Evolutionary conservation across 2,329 filamentous ascomycete species (phyloP).

Genomic region (Didymellaceae sp.): DNA sequence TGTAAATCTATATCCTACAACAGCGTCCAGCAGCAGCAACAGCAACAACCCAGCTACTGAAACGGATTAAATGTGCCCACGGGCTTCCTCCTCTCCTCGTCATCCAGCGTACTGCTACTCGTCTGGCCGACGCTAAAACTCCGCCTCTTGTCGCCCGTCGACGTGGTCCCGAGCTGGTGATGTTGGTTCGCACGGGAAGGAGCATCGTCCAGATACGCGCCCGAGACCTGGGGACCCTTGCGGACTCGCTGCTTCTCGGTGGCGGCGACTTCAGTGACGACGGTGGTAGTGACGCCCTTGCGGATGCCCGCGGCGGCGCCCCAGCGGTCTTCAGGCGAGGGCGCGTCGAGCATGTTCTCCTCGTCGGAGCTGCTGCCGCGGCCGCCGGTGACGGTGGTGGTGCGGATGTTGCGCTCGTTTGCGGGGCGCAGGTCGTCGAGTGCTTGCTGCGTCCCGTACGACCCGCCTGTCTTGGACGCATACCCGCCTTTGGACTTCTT

Average conservation of each 20-base stretch:
- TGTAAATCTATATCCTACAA: neutral
- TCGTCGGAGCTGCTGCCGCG: conserved; percentile 33
- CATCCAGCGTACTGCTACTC: conserved; percentile 21
- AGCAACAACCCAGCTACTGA: neutral
- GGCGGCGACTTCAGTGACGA: conserved; percentile 20
- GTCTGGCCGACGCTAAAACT: conserved; percentile 20
- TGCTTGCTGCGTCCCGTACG: conserved; percentile 19
- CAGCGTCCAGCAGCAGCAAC: too few species aligned
- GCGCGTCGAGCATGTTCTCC: conserved; percentile 25
- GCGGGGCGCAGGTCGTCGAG: conserved; percentile 28
- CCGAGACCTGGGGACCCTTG: too few species aligned
- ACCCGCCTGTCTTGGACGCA: conserved; percentile 4
- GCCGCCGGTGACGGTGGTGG: conserved; percentile 30
- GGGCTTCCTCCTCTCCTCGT: conserved; percentile 8
- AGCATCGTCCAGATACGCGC: too few species aligned
- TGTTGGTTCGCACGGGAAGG: too few species aligned
- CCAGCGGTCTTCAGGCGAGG: conserved; percentile 21
- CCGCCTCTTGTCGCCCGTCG: conserved; percentile 8
- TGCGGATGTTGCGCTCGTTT: conserved; percentile 24
- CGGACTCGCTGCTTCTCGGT: conserved; percentile 2
- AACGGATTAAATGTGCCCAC: conserved; percentile 16
- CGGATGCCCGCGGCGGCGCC: conserved; percentile 18
- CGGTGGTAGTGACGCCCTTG: conserved; percentile 27
- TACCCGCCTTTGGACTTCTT: conserved; percentile 17
- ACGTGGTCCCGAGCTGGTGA: too few species aligned